Percentiles rank a stretch among this genome's conserved stretches.
phyloP scores from a whole-genome alignment of 129 eudicot species.

The Solidago caesia region DNA sequence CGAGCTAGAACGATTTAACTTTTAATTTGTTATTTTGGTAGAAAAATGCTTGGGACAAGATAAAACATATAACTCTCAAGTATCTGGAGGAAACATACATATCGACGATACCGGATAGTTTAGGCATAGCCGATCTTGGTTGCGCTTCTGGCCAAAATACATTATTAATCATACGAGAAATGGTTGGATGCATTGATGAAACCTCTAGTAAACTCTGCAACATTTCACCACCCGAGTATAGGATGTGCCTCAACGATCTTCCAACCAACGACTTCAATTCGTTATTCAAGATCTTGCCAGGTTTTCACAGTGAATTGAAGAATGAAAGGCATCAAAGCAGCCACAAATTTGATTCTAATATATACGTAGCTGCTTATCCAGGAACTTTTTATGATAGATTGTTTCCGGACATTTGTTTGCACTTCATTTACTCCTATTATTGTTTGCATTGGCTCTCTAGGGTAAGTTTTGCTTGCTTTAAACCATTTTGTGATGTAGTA shows the following conservation, averaged over 20 bases:
- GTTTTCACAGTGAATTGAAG: constrained; percentile 43
- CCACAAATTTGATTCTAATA: constrained; percentile 19
- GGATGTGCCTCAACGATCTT: constrained; percentile 75
- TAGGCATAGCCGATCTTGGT: constrained; percentile 86
- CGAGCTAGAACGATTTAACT: neutral
- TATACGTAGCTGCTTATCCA: constrained; percentile 78
- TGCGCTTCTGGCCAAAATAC: constrained; percentile 82
- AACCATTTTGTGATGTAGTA: neutral
- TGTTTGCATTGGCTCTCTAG: constrained; percentile 97
- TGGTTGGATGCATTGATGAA: constrained; percentile 48
- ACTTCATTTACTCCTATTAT: constrained; percentile 76
- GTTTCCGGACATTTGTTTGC: constrained; percentile 70
- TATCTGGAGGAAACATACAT: constrained; percentile 50
- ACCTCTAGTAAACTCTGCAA: constrained; percentile 22
- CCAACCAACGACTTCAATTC: constrained; percentile 86
- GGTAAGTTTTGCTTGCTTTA: constrained; percentile 28
- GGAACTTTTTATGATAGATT: constrained; percentile 76
- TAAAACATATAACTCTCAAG: constrained; percentile 67
- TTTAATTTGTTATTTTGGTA: constrained; percentile 16
- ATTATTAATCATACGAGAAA: constrained; percentile 53
- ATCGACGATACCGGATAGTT: constrained; percentile 48
- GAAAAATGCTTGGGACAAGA: constrained; percentile 74
- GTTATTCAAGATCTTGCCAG: constrained; percentile 63
- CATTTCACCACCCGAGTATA: constrained; percentile 50
- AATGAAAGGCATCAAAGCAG: constrained; percentile 24